Conservation (phyloP, 2,329 filamentous ascomycete species). For the Epichloe gansuensis region DNA sequence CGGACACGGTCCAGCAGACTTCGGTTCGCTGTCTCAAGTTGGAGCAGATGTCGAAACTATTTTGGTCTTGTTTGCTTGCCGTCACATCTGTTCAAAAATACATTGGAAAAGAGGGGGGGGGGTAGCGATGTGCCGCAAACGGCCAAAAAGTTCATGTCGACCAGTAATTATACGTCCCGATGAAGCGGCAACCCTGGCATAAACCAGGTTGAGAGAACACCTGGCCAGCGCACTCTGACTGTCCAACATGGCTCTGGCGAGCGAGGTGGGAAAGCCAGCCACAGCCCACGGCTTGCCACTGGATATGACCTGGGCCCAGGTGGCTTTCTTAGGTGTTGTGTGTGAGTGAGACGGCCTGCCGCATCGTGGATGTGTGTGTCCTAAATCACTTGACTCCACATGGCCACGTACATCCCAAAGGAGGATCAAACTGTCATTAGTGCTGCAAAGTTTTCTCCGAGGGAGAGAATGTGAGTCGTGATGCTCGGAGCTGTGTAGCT, state of each 20-base stretch:
- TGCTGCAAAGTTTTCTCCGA: conserved; percentile 1
- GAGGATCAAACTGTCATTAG: neutral
- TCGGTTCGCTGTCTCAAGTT: neutral
- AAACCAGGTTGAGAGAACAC: neutral
- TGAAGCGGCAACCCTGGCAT: conserved; percentile 5
- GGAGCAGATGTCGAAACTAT: neutral
- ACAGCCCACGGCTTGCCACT: neutral
- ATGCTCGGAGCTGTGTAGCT: neutral
- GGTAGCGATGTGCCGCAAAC: conserved; percentile 1
- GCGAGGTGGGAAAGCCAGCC: neutral
- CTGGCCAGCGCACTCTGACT: neutral
- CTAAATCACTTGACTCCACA: neutral
- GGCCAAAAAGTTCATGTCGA: neutral
- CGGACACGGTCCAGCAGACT: neutral
- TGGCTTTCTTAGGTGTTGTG: neutral
- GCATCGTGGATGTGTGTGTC: neutral
- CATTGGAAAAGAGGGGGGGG: neutral
- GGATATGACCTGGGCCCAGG: neutral
- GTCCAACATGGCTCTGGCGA: neutral
- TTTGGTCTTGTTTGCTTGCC: conserved; percentile 2
- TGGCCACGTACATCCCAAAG: neutral
- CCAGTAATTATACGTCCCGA: conserved; percentile 5
- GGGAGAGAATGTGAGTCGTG: conserved; percentile 3
- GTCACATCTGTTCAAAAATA: neutral
- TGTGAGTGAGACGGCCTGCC: neutral